Conservation (phyloP, 805 yeast genomes). For the Saturnispora sekii region DNA sequence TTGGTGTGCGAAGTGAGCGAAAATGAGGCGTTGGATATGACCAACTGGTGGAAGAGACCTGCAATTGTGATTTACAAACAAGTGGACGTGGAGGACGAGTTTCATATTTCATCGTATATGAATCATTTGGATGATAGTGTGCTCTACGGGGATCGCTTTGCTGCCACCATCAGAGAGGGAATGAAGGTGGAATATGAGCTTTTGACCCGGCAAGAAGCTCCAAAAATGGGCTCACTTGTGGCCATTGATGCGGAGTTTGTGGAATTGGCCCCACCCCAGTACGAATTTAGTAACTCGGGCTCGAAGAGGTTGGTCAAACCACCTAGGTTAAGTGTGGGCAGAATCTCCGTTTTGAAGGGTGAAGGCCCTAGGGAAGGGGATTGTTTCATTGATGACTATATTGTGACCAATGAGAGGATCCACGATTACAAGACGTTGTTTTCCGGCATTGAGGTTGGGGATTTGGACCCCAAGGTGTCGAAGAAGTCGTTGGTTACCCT, state of each 20-base stretch:
- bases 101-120: conserved; percentile 43
- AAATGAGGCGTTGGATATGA: conserved; percentile 66
- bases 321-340: conserved; percentile 65
- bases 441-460: conserved; percentile 93
- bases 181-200: conserved; percentile 55
- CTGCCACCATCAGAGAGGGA: conserved; percentile 52
- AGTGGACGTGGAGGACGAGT: conserved; percentile 31
- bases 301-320: conserved; percentile 63
- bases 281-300: conserved; percentile 71
- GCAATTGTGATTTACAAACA: conserved; percentile 58
- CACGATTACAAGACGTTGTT: conserved; percentile 81
- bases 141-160: conserved; percentile 66
- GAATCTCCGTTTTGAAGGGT: conserved; percentile 80
- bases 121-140: conserved; percentile 49
- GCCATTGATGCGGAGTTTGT: conserved; percentile 99
- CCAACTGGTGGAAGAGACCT: conserved; percentile 78
- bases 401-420: conserved; percentile 60
- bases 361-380: conserved; percentile 56
- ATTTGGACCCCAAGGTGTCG: conserved; percentile 63
- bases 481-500: conserved; percentile 62
- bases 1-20: conserved; percentile 68
- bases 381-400: conserved; percentile 90
- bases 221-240: conserved; percentile 62
- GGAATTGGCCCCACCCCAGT: conserved; percentile 62
- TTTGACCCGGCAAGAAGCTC: conserved; percentile 62